Evolutionary conservation across 805 yeast species (phyloP).

Genomic region (Hagleromyces aurorensis): DNA sequence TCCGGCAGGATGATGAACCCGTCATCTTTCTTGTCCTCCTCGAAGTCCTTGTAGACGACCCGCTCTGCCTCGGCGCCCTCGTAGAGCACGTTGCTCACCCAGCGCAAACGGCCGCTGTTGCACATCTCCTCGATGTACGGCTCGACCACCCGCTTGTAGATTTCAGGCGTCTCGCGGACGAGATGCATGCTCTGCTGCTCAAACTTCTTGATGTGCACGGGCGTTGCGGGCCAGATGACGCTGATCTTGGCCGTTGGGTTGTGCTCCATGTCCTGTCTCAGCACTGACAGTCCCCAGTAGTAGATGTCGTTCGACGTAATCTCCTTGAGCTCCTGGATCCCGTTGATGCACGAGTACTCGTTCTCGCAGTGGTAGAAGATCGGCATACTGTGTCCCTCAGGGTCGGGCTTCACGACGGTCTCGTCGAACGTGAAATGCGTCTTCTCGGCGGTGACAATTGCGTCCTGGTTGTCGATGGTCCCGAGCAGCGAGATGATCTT

Average conservation of each 20-base stretch:
- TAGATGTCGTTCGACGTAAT: conserved; percentile 77
- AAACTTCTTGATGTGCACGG: conserved; percentile 72
- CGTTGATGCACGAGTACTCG: conserved; percentile 24
- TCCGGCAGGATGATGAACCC: conserved; percentile 84
- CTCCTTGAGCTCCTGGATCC: conserved; percentile 23
- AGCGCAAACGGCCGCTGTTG: conserved; percentile 66
- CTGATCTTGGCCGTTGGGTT: conserved; percentile 64
- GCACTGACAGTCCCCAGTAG: conserved; percentile 61
- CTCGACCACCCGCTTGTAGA: conserved; percentile 50
- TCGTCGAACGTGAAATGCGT: conserved; percentile 46
- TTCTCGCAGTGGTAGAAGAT: conserved; percentile 9
- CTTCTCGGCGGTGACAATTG: conserved; percentile 69
- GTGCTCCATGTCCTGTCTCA: conserved; percentile 39
- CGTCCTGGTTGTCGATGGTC: conserved; percentile 46
- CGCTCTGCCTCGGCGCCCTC: conserved; percentile 81
- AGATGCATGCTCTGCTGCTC: conserved; percentile 51
- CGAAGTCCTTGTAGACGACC: conserved; percentile 54
- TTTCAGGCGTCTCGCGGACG: conserved; percentile 73
- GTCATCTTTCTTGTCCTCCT: conserved; percentile 35
- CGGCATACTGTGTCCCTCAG: conserved; percentile 8
- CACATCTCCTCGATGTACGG: conserved; percentile 71
- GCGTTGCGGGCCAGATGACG: conserved; percentile 83
- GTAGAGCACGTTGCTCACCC: conserved; percentile 82
- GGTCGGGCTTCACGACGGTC: conserved; percentile 8
- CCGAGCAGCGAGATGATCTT: conserved; percentile 69